phyloP scores from a whole-genome alignment of 768 basidiomycete genomes.

The Glaciozyma antarctica region DNA sequence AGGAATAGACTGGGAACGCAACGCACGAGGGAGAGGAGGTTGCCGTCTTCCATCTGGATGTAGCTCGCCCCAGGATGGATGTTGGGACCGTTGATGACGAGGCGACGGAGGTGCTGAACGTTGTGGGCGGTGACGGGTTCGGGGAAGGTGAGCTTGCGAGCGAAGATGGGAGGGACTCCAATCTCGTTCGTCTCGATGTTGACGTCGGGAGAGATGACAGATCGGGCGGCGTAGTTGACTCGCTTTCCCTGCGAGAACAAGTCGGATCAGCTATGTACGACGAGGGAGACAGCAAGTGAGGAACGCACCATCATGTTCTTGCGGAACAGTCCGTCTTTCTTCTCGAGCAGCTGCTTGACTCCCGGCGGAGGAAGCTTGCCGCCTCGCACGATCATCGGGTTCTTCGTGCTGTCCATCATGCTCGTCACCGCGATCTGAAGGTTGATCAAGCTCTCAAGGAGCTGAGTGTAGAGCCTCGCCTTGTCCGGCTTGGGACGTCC shows the following conservation, averaged over 20 bases:
- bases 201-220: conserved; percentile 98
- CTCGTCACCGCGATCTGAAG: conserved; percentile 91
- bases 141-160: conserved; percentile 89
- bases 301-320: conserved; percentile 93
- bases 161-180: conserved; percentile 94
- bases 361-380: conserved; percentile 86
- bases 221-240: conserved; percentile 97
- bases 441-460: conserved; percentile 75
- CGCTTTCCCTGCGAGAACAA: conserved; percentile 69
- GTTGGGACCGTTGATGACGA: conserved; percentile 82
- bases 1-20: no score
- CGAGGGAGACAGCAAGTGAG: background rate
- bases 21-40: conserved; percentile 67
- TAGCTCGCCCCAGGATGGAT: conserved; percentile 85
- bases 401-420: conserved; percentile 94
- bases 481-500: conserved; percentile 47
- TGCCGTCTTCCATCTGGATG: conserved; percentile 92
- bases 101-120: conserved; percentile 72
- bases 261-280: background rate
- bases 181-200: conserved; percentile 99
- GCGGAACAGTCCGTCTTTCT: conserved; percentile 96
- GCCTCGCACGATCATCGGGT: conserved; percentile 69
- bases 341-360: conserved; percentile 92
- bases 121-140: conserved; percentile 92
- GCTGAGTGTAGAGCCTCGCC: conserved; percentile 52